These are phyloP conservation scores for Saccharomyces pastorianus DNA, from an alignment of 1,139 yeast species.

Conservation along the genomic window DNA sequence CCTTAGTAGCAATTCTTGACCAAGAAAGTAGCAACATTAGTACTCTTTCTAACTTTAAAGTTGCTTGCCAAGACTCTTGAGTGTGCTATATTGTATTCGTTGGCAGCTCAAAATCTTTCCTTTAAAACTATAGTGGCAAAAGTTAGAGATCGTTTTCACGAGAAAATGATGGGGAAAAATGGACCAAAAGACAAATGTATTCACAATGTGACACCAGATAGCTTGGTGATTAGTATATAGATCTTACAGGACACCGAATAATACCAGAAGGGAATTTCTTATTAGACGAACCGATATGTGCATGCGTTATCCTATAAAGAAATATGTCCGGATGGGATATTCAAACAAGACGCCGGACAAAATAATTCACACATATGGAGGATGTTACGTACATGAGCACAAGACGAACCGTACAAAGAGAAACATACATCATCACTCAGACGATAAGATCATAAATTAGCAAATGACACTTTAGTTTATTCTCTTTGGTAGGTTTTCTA, in stretches of 20 bases:
- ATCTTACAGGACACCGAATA: not conserved
- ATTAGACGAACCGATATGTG: not conserved
- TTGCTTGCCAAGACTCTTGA: not conserved
- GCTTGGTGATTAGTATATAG: not conserved
- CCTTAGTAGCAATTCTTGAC: not conserved
- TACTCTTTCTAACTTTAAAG: not conserved
- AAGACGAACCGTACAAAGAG: not conserved
- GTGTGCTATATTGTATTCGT: not conserved
- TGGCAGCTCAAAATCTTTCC: not conserved
- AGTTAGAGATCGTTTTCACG: not conserved
- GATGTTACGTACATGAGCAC: not conserved
- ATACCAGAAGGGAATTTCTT: not conserved
- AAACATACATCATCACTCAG: not conserved
- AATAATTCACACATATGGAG: not conserved
- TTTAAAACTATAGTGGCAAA: not conserved
- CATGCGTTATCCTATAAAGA: not conserved
- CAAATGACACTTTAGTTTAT: not conserved
- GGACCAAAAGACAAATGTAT: not conserved
- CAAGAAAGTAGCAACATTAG: not conserved
- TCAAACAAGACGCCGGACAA: not conserved
- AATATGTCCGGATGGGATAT: not conserved
- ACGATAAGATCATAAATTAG: not conserved
- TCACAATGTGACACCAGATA: not conserved
- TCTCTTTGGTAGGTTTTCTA: not conserved
- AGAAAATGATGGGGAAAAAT: not conserved